phyloP scores from a whole-genome alignment of 495 filamentous ascomycete genomes.

The Aspergillus biplanus region DNA sequence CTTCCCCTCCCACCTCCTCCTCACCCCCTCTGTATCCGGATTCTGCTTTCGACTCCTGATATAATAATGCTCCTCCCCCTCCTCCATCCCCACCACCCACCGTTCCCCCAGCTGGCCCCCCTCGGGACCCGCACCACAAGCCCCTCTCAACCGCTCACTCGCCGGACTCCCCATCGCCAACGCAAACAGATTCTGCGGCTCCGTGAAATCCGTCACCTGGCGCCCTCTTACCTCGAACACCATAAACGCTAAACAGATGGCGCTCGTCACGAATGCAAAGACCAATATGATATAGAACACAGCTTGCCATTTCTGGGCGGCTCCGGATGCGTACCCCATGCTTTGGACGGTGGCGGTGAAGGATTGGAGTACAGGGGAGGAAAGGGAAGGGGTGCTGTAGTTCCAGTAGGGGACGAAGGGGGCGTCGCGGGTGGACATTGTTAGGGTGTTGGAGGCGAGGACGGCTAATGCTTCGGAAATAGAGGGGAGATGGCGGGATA shows the following conservation, averaged over 20 bases:
- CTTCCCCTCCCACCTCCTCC: constrained; percentile 6
- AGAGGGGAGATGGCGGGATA: constrained; percentile 56
- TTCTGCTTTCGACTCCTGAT: constrained; percentile 24
- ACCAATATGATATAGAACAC: constrained; percentile 66
- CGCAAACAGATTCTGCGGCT: constrained; percentile 72
- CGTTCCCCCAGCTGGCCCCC: constrained; percentile 55
- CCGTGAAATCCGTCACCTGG: constrained; percentile 76
- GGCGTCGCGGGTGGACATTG: constrained; percentile 53
- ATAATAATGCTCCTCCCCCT: constrained; percentile 43
- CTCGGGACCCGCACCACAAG: constrained; percentile 65
- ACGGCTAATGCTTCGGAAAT: constrained; percentile 70
- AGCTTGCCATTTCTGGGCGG: constrained; percentile 57
- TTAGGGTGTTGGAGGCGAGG: constrained; percentile 64
- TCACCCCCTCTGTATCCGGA: constrained; percentile 25
- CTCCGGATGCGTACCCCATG: constrained; percentile 66
- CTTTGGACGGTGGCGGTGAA: constrained; percentile 61
- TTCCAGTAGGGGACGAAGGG: constrained; percentile 64
- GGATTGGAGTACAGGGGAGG: constrained; percentile 42
- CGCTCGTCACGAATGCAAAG: constrained; percentile 64
- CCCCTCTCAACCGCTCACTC: constrained; percentile 55
- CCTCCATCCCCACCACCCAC: constrained; percentile 59
- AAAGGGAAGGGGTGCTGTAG: constrained; percentile 41
- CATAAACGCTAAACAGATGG: constrained; percentile 62
- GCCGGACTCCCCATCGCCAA: constrained; percentile 70
- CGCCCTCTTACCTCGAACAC: constrained; percentile 49